phyloP scores from a whole-genome alignment of 768 basidiomycete species.

The Auriscalpium orientale region DNA sequence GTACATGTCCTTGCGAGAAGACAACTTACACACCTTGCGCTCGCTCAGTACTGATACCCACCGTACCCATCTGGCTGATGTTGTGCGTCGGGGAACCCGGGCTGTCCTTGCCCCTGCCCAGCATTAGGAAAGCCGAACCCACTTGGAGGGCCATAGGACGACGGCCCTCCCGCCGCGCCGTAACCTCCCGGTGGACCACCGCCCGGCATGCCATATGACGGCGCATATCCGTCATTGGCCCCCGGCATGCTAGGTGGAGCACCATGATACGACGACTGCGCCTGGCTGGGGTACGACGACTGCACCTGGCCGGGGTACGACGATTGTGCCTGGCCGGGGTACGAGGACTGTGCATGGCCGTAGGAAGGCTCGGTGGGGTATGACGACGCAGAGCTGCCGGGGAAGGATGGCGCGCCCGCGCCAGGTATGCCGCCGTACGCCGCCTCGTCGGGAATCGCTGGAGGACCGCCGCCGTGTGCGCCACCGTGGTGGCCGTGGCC shows the following conservation, averaged over 20 bases:
- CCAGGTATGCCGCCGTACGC: too few relatives aligned
- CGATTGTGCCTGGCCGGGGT: conserved; percentile 1
- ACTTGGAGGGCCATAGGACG: too few relatives aligned
- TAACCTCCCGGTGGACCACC: background rate
- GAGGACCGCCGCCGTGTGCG: background rate
- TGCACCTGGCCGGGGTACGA: conserved; percentile 10
- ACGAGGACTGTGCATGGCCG: background rate
- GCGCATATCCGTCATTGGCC: background rate
- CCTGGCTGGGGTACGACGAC: background rate
- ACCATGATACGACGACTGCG: background rate
- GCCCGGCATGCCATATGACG: conserved; percentile 2
- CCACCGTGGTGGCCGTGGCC: background rate
- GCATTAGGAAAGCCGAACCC: too few relatives aligned
- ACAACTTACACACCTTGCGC: too few relatives aligned
- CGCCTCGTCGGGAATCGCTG: background rate
- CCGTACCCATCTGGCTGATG: too few relatives aligned
- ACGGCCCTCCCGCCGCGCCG: too few relatives aligned
- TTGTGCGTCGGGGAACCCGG: too few relatives aligned
- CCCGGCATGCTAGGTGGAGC: background rate
- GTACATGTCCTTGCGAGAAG: too few relatives aligned
- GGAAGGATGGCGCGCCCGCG: too few relatives aligned
- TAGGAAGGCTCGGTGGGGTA: background rate
- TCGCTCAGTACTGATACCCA: too few relatives aligned
- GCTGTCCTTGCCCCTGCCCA: too few relatives aligned
- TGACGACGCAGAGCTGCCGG: background rate